Evolutionary conservation across 1,139 yeast genomes (phyloP).

Genomic region (Scheffersomyces segobiensis): DNA sequence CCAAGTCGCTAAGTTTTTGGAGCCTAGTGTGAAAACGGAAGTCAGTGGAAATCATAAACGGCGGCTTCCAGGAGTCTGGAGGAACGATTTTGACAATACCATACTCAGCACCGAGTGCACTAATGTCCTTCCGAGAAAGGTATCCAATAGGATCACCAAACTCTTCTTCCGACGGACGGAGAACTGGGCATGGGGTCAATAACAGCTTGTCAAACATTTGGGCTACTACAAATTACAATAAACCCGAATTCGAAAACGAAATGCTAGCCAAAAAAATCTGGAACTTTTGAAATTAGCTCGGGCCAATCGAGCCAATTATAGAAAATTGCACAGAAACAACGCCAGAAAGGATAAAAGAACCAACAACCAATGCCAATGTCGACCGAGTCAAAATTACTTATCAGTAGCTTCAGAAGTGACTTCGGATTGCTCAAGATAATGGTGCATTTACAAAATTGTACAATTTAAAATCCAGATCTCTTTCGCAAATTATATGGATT

Average conservation of each 20-base stretch:
- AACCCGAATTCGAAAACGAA: neutral
- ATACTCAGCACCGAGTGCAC: constrained; percentile 53
- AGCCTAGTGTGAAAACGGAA: constrained; percentile 67
- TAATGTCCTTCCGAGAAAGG: constrained; percentile 51
- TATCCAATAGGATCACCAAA: constrained; percentile 64
- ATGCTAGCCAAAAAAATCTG: neutral
- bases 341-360: neutral
- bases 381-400: neutral
- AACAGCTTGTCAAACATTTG: constrained; percentile 25
- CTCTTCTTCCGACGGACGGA: constrained; percentile 55
- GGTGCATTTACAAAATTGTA: neutral
- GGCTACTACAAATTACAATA: neutral
- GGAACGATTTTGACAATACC: constrained; percentile 71
- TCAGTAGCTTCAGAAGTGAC: neutral
- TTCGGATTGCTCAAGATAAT: neutral
- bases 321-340: neutral
- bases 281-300: neutral
- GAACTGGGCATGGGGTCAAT: constrained; percentile 52
- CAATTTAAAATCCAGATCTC: neutral
- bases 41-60: constrained; percentile 50
- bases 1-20: constrained; percentile 64
- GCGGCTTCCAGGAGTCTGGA: constrained; percentile 52
- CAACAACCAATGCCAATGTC: neutral
- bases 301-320: neutral
- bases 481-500: neutral